Evolutionary conservation across 1,139 yeast genomes (phyloP), one percentile per base, ranked within the genome.

Genomic region (Pichia sp.): DNA sequence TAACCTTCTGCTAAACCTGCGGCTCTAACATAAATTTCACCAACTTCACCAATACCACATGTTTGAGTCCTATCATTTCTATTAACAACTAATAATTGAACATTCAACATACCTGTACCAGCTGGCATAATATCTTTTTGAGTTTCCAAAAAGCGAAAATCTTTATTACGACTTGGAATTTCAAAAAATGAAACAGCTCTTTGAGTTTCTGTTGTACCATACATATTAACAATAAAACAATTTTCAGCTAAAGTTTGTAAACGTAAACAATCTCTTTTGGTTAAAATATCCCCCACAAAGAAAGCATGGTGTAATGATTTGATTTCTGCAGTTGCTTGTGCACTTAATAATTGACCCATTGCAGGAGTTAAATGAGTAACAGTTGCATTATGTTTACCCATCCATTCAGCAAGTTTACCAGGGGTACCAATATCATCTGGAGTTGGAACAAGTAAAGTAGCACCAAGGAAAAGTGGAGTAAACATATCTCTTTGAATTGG

Each of bases 401-500:
- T 88, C 99, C 99, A 91, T 54, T 86, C 93, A 6, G 99, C 98
- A 42, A 91, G 70, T 59, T 82, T 80, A 31, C 98, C 98, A 6
- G 99, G 98, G 5, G 98, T 91, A 38, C 98, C 98, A 57, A 91
- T 91, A 61, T 93, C 99, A 60, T 91, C 97, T 19, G 88, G 80
- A 11, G 97, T 88, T 40, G 99, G 99, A 22, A 91, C 94, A 49
- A 87, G 71, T 45, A 91, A 70, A 53, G 81, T 85, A 11, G 98
- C 98, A 48, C 99, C 99, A 49, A 91, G 70, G 64, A 91, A 91
- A 48, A 91, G 73, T 23, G 99, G 99, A 2, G 99, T 93, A 64
- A 91, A 91, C 83, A 91, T 93, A 62, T 91, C 99, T 70, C 99
- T 82, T 68, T 91, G 99, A 49, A 91, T 91, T 14, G 99, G 99